Base-by-base conservation (phyloP, 495 filamentous ascomycete species). In the Rostrohypoxylon terebratum region DNA sequence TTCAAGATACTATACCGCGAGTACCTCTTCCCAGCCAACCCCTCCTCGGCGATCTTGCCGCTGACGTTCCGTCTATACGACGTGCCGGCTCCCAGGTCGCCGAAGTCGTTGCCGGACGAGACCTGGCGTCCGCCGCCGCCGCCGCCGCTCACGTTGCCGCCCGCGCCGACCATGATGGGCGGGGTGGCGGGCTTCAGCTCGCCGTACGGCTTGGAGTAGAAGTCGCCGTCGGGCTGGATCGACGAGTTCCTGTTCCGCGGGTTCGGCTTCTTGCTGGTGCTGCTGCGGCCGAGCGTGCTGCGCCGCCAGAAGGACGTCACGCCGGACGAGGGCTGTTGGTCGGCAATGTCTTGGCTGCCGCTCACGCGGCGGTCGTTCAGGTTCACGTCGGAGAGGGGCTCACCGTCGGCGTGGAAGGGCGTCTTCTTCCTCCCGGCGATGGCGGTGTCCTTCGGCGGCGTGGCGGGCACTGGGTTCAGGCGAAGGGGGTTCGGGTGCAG, bases 31-130 rank as follows among this genome's bases (percentile, higher is more conserved):
- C 67, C 73, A 1, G 58, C 74, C 66, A 75, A 21, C 38, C 94
- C 94, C 80, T 97, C 94, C 80, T 97, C 94, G 1, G 90, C 94
- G 51, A 93, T 81, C 79, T 93, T 93, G 2, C 93, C 94, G 74
- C 93, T 96, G 9, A 95, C 93, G 72, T 93, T 90, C 58, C 94
- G 33, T 4, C 55, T n/a, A 20, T 84, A 55, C 79, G 80, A 59
- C 6, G 18, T 16, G 59, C 70, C 63, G 78, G 81, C 63, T 16
- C 84, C 85, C 13, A 86, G 78, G 23, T 88, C 86, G 67, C 61
- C 69, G n/a, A 88, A 91, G 74, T 91, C 90, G 77, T 81, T 90
- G 73, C 81, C 89, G 77, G 81, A 83, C 75, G 84, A 86, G 34
- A 82, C 82, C 79, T 83, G 84, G 34, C 83, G 77, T 13, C 61